Evolutionary conservation across 768 basidiomycete genomes (phyloP).

Genomic region (Trametes gibbosa): DNA sequence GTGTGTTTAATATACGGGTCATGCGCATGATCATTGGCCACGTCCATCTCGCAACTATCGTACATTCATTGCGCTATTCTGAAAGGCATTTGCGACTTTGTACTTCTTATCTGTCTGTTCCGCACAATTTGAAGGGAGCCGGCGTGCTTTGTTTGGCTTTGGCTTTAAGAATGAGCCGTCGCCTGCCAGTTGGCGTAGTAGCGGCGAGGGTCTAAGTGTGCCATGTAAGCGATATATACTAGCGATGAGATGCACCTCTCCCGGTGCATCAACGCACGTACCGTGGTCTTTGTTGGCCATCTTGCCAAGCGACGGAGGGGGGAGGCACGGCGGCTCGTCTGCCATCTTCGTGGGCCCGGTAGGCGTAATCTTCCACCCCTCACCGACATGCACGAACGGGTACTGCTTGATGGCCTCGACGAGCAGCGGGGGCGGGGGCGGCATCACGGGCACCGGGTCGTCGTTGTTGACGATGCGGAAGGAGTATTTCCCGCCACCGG

Average conservation of each 20-base stretch:
- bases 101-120: too few species aligned
- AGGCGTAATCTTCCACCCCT: constrained; percentile 1
- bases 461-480: constrained; percentile 14
- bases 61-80: too few species aligned
- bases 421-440: neutral
- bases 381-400: constrained; percentile 7
- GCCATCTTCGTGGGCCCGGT: constrained; percentile 1
- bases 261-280: neutral
- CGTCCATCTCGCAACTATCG: too few species aligned
- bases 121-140: too few species aligned
- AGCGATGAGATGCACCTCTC: neutral
- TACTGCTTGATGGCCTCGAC: neutral
- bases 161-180: neutral
- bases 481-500: neutral
- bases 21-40: too few species aligned
- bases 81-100: too few species aligned
- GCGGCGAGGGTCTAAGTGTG: neutral
- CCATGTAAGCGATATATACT: neutral
- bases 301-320: neutral
- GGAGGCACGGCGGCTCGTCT: constrained; percentile 1
- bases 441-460: constrained; percentile 5
- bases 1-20: too few species aligned
- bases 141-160: too few species aligned
- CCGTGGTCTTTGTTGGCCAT: neutral
- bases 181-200: constrained; percentile 7